Base-by-base conservation (phyloP, 345 rosid genomes). In the Rhizophora apiculata region DNA sequence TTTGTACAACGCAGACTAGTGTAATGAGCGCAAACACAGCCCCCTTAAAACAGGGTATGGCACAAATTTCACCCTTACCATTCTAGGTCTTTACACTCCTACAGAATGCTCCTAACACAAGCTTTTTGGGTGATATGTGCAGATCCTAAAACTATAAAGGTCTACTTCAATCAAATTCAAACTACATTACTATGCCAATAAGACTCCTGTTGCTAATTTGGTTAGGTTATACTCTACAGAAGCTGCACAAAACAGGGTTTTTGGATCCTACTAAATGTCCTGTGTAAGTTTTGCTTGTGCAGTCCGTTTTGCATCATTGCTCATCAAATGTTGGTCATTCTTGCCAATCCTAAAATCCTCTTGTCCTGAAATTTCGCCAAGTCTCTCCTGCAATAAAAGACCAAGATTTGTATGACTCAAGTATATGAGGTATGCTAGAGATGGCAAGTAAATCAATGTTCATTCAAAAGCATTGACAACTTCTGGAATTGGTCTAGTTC, bases 381-480 rank as follows among this genome's bases (percentile, higher is more conserved):
- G 88, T 68, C 85, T 91, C 74, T 86, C 96, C 98, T 93, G 85
- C 81, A 81, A 49, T 10, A 8, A 32, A 56, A 48, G 52, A 51
- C 48, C 53, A 60, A 36, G 61, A 8, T 24, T 24, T 5, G 21
- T 26, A 22, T 15, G 0, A 49, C 15, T 55, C 11, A 8, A 9
- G 13, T 24, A 8, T 16, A 8, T 16, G 13, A 0, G 15, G 49
- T 11, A 18, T 3, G 16, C 3, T 43, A 13, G 49, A 43, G 19
- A 15, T 3, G 26, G 19, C 49, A 24, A 11, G 24, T 20, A 10
- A 11, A 11, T 43, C 9, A 26, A 34, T 10, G 24, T 13, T 3
- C 6, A 10, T 60, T 18, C 30, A 15, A 52, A 11, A 32, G 49
- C 48, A 13, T 43, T 43, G 49, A 43, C 49, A 43, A 43, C 18